Evolutionary conservation across 139 green algal genomes (phyloP).

Genomic region (Tetradesmus lagerheimii): DNA sequence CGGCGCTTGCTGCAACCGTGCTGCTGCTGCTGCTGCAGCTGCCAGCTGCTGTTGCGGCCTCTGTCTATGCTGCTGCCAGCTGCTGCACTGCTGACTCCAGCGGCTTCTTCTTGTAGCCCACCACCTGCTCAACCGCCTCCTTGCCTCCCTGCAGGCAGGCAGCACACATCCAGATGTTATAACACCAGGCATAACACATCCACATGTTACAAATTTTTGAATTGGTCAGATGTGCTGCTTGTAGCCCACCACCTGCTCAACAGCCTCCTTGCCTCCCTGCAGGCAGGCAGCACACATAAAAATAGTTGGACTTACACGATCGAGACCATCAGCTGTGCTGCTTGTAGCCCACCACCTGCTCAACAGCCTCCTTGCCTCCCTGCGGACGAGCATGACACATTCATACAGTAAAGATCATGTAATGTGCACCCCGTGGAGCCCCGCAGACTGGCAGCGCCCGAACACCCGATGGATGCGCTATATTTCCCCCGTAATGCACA

Average conservation of each 20-base stretch:
- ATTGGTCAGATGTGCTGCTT: not conserved
- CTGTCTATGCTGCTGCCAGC: slow-evolving; percentile 50
- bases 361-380: slow-evolving; percentile 71
- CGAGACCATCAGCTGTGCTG: no score
- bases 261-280: slow-evolving; percentile 75
- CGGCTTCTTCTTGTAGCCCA: slow-evolving; percentile 86
- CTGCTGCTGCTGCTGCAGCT: not conserved
- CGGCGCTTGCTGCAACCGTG: not conserved
- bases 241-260: not conserved
- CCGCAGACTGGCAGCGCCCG: no score
- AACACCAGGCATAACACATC: not conserved
- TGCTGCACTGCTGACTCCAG: slow-evolving; percentile 70
- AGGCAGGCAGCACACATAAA: not conserved
- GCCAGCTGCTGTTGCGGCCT: not conserved
- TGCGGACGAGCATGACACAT: slow-evolving; percentile 31
- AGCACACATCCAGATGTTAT: not conserved
- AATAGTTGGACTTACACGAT: no score
- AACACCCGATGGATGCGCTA: no score
- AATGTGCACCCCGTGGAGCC: no score
- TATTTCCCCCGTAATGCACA: no score
- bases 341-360: not conserved
- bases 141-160: slow-evolving; percentile 65
- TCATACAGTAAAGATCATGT: no score
- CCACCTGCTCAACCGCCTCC: slow-evolving; percentile 66
- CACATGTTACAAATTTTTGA: no score